phyloP scores from a whole-genome alignment of 208 protist species.

The Trypanosomatidae sp. region DNA sequence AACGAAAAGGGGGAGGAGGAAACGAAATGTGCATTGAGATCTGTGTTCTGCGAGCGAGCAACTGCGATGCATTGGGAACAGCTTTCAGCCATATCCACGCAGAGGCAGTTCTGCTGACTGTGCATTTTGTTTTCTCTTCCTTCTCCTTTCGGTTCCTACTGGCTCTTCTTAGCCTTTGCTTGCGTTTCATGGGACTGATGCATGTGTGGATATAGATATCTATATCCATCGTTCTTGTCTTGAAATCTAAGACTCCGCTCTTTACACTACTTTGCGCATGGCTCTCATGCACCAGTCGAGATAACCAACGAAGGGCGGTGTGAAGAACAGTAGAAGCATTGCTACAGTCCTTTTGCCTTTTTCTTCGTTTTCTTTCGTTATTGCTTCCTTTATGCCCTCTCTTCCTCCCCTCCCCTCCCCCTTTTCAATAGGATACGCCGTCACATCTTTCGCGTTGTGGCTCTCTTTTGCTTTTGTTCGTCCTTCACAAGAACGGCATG shows the following conservation, averaged over 20 bases:
- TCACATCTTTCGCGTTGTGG: not conserved
- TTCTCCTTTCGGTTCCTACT: slow-evolving; percentile 23
- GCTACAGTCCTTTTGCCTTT: slow-evolving; percentile 9
- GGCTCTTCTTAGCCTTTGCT: slow-evolving; percentile 11
- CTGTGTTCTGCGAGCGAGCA: not conserved
- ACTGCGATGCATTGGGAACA: too few relatives aligned
- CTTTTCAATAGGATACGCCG: not conserved
- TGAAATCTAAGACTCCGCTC: not conserved
- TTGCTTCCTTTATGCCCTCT: slow-evolving; percentile 2
- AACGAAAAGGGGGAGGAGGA: not conserved
- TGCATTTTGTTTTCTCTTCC: slow-evolving; percentile 16
- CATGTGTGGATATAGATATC: too few relatives aligned
- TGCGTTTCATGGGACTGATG: not conserved
- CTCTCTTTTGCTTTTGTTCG: not conserved
- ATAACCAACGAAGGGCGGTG: not conserved
- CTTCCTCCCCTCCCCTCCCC: slow-evolving; percentile 3
- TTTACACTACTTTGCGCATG: not conserved
- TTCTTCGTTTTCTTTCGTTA: slow-evolving; percentile 24
- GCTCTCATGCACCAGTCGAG: not conserved
- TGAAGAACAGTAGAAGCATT: not conserved
- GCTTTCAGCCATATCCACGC: too few relatives aligned
- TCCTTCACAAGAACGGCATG: not conserved
- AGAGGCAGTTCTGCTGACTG: not conserved
- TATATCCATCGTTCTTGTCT: too few relatives aligned
- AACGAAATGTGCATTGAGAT: not conserved